Conservation (phyloP, 2,329 filamentous ascomycete genomes). For the Verticillium albo-atrum region DNA sequence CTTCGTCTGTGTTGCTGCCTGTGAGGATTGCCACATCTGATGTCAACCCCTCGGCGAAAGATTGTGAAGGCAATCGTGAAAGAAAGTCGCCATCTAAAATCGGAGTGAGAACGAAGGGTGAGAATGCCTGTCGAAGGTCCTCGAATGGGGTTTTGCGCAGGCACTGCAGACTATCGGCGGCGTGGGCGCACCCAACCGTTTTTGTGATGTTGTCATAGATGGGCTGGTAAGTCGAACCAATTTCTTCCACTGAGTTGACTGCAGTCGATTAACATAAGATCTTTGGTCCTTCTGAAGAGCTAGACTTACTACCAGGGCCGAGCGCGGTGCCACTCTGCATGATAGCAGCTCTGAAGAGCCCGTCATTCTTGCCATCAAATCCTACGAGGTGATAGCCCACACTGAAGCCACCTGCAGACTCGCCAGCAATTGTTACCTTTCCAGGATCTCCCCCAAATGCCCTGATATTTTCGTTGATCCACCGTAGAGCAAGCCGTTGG, state of each 20-base stretch:
- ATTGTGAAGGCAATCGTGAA: neutral
- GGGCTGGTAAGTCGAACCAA: neutral
- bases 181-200: neutral
- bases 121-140: neutral
- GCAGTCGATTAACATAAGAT: neutral
- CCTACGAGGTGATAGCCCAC: neutral
- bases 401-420: conserved; percentile 41
- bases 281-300: neutral
- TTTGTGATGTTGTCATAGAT: neutral
- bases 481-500: conserved; percentile 52
- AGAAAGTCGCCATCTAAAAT: neutral
- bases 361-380: neutral
- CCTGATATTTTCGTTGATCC: conserved; percentile 56
- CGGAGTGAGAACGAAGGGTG: neutral
- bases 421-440: conserved; percentile 58
- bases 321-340: neutral
- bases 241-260: neutral
- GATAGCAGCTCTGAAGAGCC: neutral
- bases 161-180: neutral
- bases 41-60: neutral
- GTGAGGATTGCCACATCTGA: neutral
- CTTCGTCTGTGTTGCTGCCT: neutral
- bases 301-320: neutral
- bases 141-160: neutral
- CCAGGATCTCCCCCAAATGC: conserved; percentile 59